Evolutionary conservation across 2,329 filamentous ascomycete genomes (phyloP), one percentile per base, ranked within the genome.

Genomic region (Xylariaceae sp.): DNA sequence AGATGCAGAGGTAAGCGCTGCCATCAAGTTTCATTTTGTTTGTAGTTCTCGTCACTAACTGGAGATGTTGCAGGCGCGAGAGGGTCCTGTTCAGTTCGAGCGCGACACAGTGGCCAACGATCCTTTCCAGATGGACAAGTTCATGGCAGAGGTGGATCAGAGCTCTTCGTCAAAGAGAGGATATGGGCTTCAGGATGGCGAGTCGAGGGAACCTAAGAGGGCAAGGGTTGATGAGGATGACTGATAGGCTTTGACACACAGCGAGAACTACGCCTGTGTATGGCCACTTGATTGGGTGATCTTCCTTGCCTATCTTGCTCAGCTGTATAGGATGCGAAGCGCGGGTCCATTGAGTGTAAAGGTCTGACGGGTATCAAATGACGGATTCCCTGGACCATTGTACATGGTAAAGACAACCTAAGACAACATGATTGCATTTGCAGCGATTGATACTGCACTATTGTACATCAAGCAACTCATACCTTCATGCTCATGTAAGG

Each of bases 71-170:
- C 61, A 88, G 83, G 84, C 83, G 55, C 83, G 92, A 50, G 89
- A 95, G 63, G 94, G 94, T 5, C 94, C 94, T 0, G 94, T 99
- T 28, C 89, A 96, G 70, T 99, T 99, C 64, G 93, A 97, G 71
- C 96, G 93, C 72, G 93, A 97, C 22, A 59, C 42, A 48, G 81
- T 73, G 1, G 73, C 73, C 31, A 66, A 69, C 16, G 93, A 97
- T 71, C 91, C 91, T 1, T 97, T 97, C 70, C 92, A 95, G 45
- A 94, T 97, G 61, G 91, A 96, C 67, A 89, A 89, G 64, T 96
- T 99, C 76, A 84, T 99, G 68, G 87, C 84, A 34, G 91, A 97
- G 69, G 91, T 79, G 64, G 84, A 76, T 70, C 81, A 84, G 69
- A 78, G 75, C 51, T 71, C 75, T 10, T 75, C 80, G 2, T 79